Base-by-base conservation (phyloP, 2,329 filamentous ascomycete genomes). In the Talaromyces sp. region DNA sequence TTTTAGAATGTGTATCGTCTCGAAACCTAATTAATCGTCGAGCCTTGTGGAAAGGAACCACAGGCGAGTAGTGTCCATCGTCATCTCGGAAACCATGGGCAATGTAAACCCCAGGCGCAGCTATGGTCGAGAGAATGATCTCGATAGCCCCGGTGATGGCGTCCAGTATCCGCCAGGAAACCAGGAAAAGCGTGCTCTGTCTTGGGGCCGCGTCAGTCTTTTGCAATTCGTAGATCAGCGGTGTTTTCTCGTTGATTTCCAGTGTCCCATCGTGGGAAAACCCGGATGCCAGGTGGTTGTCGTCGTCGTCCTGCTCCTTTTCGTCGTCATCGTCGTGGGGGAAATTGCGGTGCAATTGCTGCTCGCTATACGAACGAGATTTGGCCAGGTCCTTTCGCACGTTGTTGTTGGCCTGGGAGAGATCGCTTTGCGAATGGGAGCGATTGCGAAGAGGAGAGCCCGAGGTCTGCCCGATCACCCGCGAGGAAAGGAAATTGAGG, bases 401-500 rank as follows among this genome's bases (percentile, higher is more conserved):
- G 36, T 27, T 47, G 7, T 9, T 18, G 44, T 27, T 47, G 44
- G 65, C 68, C 52, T 70, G 70, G 63, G 70, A 70, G 61, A 76
- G 72, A 64, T 82, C 81, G 68, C 79, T 79, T 68, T 84, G 79
- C 44, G 83, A 85, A 65, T 77, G 78, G 65, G 83, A 82, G 68
- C 84, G 82, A 64, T 82, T 82, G 66, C 83, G 82, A 62, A 78
- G 72, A 62, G 68, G 72, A 59, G 82, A 74, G 63, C 78, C 78
- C 67, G 83, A 80, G 66, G 83, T 82, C 73, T 81, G 82, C 72
- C 85, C 84, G 73, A 87, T 85, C 75, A 93, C 90, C 80, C 90
- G 89, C 75, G 91, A 87, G 72, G 92, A 95, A 76, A 97, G 87
- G 76, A 96, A 91, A 81, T 95, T 96, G 82, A 96, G 83, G 72